phyloP scores from a whole-genome alignment of 2,329 filamentous ascomycete genomes.

The Immersiporthe knoxdaviesiana region DNA sequence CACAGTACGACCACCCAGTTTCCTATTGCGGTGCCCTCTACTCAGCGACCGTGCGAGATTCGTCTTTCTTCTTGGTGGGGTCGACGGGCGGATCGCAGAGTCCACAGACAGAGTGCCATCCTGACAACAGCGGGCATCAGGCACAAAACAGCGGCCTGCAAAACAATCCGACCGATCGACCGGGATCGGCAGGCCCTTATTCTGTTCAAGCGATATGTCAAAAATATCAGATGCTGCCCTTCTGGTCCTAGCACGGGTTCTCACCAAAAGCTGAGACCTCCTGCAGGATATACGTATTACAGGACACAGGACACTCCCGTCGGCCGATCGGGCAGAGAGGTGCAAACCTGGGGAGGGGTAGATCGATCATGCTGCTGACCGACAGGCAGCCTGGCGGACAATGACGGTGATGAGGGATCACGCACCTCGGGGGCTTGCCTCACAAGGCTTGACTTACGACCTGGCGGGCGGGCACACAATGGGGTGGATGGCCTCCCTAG shows the following conservation, averaged over 20 bases:
- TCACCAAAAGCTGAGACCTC: background rate
- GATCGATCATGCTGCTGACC: background rate
- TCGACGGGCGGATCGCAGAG: background rate
- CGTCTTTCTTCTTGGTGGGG: background rate
- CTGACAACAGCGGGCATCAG: background rate
- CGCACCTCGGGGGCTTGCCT: background rate
- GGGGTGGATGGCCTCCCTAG: background rate
- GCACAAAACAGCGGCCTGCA: background rate
- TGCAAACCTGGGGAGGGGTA: background rate
- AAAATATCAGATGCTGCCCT: background rate
- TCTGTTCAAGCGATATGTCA: background rate
- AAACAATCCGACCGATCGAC: background rate
- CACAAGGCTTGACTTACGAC: background rate
- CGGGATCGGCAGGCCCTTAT: background rate
- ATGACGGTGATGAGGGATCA: background rate
- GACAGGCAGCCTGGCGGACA: background rate
- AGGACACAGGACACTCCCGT: background rate
- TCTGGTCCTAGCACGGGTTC: background rate
- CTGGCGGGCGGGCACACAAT: background rate
- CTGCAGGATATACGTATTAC: background rate
- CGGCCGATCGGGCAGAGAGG: background rate
- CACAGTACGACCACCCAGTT: background rate
- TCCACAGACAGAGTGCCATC: background rate
- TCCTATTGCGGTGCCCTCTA: background rate
- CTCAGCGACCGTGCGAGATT: background rate